Percentiles rank a stretch among this genome's conserved stretches.
phyloP scores from a whole-genome alignment of 1,284 basidiomycete genomes.

The Hymenochaete sp. region DNA sequence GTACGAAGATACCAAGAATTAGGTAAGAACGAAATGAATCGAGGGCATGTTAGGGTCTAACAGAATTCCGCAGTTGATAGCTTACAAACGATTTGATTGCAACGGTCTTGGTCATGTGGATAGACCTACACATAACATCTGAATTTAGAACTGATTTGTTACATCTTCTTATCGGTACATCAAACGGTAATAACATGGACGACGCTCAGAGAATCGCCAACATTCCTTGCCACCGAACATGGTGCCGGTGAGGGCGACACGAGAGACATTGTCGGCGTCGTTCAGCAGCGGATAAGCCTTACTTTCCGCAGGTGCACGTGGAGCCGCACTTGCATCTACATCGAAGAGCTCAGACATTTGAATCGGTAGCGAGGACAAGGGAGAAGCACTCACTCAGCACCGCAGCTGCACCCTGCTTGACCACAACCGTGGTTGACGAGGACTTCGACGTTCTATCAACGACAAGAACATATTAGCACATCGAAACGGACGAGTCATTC shows the following conservation, averaged over 20 bases:
- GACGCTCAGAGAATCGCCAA: no score
- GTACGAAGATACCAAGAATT: constrained; percentile 55
- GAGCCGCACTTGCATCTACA: constrained; percentile 2
- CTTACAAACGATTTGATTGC: constrained; percentile 1
- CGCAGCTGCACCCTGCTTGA: constrained; percentile 41
- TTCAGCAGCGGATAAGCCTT: not conserved
- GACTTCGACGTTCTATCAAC: constrained; percentile 32
- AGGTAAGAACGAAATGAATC: constrained; percentile 30
- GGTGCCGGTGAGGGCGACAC: no score
- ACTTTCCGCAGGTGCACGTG: constrained; percentile 5
- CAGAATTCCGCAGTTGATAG: constrained; percentile 1
- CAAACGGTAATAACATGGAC: not conserved
- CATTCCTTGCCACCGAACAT: no score
- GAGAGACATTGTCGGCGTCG: not conserved
- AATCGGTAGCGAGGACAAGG: not conserved
- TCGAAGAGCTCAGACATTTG: no score
- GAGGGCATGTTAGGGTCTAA: not conserved
- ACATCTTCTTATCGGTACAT: not conserved
- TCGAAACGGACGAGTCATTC: not conserved
- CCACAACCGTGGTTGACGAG: constrained; percentile 44
- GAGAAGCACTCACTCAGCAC: constrained; percentile 33
- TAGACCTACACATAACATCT: not conserved
- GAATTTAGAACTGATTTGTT: not conserved
- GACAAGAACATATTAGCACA: not conserved
- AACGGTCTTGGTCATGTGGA: not conserved